Base-by-base conservation (phyloP, 2,329 filamentous ascomycete genomes). In the Curvularia sp. region DNA sequence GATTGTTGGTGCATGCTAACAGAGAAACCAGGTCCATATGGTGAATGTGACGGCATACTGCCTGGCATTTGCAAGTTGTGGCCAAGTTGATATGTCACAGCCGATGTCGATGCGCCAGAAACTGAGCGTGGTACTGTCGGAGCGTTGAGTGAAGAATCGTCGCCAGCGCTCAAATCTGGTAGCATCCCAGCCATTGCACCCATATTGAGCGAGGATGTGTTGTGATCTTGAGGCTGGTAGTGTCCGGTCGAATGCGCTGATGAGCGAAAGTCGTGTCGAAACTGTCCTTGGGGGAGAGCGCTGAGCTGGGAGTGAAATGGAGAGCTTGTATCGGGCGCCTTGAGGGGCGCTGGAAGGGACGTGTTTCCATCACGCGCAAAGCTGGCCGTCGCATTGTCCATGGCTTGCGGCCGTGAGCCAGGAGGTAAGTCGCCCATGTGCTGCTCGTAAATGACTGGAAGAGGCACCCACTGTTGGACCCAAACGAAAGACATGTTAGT, bases 401-500 rank as follows among this genome's bases (percentile, higher is more conserved):
- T 64, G 53, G 71, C 56, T 55, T 72, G 74, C 39, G 67, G 60
- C 64, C 65, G 67, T 34, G 70, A 60, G 42, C 69, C 69, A 56
- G 67, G 60, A 53, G 76, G 72, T 68, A 76, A 28, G 64, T 79
- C 77, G 53, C 77, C 77, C 77, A 79, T 79, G 60, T 70, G 72
- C 61, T 73, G 70, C 57, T 78, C 74, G 61, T 73, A 68, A 63
- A 77, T 61, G 60, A 78, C 57, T 47, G 77, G 77, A 69, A 79
- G 68, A 57, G 76, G 71, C 57, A 79, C 65, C 77, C 77, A 79
- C 74, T 78, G 77, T 60, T 79, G 77, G 59, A 79, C 65, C 77
- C 76, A 79, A 67, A 78, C 63, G 62, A 75, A 76, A 61, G 75
- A 65, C 75, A 78, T 79, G 68, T 79, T 69, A 79, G 77, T 65